Evolutionary conservation across 2,329 filamentous ascomycete species (phyloP).

Genomic region (Nannizziopsis barbatae): DNA sequence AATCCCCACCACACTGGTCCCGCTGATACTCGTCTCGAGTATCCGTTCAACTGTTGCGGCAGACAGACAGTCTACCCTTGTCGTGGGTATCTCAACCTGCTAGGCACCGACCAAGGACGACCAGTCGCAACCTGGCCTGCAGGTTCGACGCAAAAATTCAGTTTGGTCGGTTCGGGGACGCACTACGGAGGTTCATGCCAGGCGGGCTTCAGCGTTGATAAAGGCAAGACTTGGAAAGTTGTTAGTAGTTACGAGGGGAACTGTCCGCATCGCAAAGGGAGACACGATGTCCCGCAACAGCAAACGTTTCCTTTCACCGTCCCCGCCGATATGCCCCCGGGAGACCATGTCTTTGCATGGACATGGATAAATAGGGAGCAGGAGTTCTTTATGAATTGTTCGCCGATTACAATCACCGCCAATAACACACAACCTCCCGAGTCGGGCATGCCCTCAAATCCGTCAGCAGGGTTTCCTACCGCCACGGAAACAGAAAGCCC

Average conservation of each 20-base stretch:
- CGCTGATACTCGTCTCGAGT: conserved; percentile 31
- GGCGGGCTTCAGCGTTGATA: conserved; percentile 36
- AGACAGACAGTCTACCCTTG: conserved; percentile 28
- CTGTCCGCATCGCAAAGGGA: conserved; percentile 35
- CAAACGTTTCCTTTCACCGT: conserved; percentile 39
- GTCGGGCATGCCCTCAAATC: neutral
- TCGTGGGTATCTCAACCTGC: conserved; percentile 36
- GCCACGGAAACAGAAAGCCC: too few relatives aligned
- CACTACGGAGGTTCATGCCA: conserved; percentile 41
- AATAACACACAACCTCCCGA: neutral
- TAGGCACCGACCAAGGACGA: conserved; percentile 34
- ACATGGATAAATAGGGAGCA: conserved; percentile 41
- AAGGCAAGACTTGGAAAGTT: conserved; percentile 36
- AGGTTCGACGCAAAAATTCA: conserved; percentile 34
- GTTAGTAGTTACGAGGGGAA: conserved; percentile 38
- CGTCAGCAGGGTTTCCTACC: neutral
- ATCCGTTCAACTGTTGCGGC: conserved; percentile 39
- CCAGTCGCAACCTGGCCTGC: conserved; percentile 35
- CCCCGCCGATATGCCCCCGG: conserved; percentile 33
- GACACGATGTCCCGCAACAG: conserved; percentile 25
- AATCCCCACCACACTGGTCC: conserved; percentile 33
- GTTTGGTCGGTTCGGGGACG: conserved; percentile 26
- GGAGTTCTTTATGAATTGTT: conserved; percentile 38
- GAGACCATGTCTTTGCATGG: conserved; percentile 36
- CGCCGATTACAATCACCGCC: conserved; percentile 34